Conservation (phyloP, 2,329 filamentous ascomycete species). For the Penicillium paneum region DNA sequence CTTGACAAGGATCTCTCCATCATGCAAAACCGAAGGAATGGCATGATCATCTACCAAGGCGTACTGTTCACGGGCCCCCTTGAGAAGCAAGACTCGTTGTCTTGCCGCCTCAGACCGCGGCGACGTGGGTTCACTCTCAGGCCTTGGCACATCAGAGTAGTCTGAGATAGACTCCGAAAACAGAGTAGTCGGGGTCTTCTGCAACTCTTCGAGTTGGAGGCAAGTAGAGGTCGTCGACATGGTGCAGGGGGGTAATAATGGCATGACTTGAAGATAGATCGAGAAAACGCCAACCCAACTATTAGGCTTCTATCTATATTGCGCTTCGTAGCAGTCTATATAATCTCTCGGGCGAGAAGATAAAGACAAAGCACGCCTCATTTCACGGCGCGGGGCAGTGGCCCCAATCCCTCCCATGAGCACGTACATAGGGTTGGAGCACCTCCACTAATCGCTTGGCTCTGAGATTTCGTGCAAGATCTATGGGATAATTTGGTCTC, state of each 20-base stretch:
- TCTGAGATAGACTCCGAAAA: conserved; percentile 5
- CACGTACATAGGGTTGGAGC: conserved; percentile 13
- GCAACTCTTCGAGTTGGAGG: conserved; percentile 20
- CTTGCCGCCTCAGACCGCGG: conserved; percentile 12
- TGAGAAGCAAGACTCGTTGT: conserved; percentile 52
- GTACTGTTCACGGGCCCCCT: conserved; percentile 52
- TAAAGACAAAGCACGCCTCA: conserved; percentile 7
- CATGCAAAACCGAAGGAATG: conserved; percentile 46
- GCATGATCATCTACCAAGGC: conserved; percentile 44
- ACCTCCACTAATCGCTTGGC: conserved; percentile 13
- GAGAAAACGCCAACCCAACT: not conserved
- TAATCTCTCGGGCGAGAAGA: conserved; percentile 24
- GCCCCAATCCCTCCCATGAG: conserved; percentile 16
- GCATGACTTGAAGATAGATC: conserved; percentile 9
- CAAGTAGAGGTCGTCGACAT: conserved; percentile 28
- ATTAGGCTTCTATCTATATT: conserved; percentile 16
- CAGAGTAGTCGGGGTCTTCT: conserved; percentile 10
- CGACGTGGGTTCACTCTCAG: not conserved
- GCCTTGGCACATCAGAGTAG: conserved; percentile 1
- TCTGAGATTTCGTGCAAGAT: not conserved
- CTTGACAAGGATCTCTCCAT: conserved; percentile 61
- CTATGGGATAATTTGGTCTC: conserved; percentile 8
- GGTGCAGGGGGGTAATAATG: conserved; percentile 16
- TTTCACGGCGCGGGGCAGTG: conserved; percentile 15
- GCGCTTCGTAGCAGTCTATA: not conserved